Conservation (phyloP, 495 filamentous ascomycete genomes). For the Daldinia loculata region DNA sequence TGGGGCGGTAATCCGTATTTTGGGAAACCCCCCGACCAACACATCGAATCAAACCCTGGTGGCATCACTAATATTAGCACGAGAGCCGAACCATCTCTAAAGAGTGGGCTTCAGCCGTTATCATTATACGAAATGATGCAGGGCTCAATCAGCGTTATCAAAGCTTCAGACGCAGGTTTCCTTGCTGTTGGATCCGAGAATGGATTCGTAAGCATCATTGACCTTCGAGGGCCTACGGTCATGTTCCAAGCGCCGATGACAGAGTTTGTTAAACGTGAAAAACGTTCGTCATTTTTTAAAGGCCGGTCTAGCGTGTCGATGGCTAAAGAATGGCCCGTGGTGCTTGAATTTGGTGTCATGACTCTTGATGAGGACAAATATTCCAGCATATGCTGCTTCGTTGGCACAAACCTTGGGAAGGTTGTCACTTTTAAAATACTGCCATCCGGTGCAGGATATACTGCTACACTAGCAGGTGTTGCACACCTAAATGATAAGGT, state of each 20-base stretch:
- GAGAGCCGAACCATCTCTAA: conserved; percentile 79
- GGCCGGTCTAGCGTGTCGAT: conserved; percentile 53
- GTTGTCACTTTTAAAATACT: conserved; percentile 90
- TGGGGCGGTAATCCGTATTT: conserved; percentile 81
- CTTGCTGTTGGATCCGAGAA: conserved; percentile 83
- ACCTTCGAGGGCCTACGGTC: conserved; percentile 87
- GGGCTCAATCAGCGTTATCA: conserved; percentile 77
- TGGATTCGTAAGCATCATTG: conserved; percentile 80
- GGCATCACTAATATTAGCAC: conserved; percentile 75
- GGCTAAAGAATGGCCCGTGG: conserved; percentile 74
- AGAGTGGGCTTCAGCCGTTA: conserved; percentile 82
- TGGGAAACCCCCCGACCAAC: conserved; percentile 60
- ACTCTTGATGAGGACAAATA: conserved; percentile 92
- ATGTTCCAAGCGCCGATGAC: conserved; percentile 75
- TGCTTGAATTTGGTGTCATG: conserved; percentile 91
- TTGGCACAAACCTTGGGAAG: conserved; percentile 85
- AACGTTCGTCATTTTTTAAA: conserved; percentile 71
- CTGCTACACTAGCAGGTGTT: conserved; percentile 74
- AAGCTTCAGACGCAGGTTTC: conserved; percentile 91
- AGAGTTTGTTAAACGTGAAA: conserved; percentile 74
- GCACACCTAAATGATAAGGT: conserved; percentile 73
- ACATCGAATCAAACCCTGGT: conserved; percentile 59
- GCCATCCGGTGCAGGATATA: conserved; percentile 75
- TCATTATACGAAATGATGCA: conserved; percentile 83
- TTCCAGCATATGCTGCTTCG: conserved; percentile 90